These are phyloP conservation scores for Boletus huronensis DNA, from an alignment of 768 basidiomycete species.

Conservation along the genomic window DNA sequence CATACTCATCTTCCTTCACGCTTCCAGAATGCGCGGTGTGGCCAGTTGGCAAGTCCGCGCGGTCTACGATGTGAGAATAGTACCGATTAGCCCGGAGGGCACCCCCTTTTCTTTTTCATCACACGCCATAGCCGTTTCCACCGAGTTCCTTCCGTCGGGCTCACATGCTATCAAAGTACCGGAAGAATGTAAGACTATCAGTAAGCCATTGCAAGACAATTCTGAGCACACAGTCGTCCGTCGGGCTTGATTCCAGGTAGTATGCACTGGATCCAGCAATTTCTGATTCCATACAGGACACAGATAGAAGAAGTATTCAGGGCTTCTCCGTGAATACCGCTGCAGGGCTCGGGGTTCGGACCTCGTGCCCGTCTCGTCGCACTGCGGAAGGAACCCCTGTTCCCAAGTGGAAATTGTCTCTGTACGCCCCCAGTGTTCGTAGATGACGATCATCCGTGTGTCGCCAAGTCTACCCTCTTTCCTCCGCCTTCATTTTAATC, in stretches of 20 bases:
- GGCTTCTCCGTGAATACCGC: neutral
- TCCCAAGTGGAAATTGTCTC: neutral
- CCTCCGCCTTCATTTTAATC: neutral
- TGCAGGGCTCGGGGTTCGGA: neutral
- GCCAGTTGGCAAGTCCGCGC: neutral
- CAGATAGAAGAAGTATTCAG: neutral
- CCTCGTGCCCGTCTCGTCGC: neutral
- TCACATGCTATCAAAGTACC: neutral
- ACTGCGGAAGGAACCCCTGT: neutral
- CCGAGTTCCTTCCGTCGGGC: neutral
- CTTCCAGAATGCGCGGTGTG: neutral
- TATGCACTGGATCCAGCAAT: neutral
- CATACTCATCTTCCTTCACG: neutral
- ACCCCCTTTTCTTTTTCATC: neutral
- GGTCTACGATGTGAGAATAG: conserved; percentile 5
- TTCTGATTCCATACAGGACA: neutral
- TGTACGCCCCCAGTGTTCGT: neutral
- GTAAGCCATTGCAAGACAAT: neutral
- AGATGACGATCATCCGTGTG: neutral
- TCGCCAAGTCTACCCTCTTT: neutral
- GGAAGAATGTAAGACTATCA: neutral
- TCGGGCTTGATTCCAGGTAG: neutral
- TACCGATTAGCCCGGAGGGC: neutral
- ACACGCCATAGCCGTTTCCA: neutral
- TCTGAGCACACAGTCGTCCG: neutral